phyloP scores from a whole-genome alignment of 352 stramenopile species.

The Globisporangium splendens region DNA sequence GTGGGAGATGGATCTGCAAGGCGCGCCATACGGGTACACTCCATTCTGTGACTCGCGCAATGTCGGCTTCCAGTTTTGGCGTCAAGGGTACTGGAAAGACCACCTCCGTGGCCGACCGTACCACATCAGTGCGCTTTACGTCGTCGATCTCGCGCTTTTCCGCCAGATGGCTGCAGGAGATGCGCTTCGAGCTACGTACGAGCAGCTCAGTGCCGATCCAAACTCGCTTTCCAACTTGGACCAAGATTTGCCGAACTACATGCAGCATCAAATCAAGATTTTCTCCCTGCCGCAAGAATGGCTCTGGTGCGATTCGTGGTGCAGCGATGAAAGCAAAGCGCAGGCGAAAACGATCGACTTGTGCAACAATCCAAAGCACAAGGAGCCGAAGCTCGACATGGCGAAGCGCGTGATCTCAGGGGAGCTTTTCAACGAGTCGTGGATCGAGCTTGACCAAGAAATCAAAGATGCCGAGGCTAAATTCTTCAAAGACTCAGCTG shows the following conservation, averaged over 20 bases:
- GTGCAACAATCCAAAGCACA: slow-evolving; percentile 99
- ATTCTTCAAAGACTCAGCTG: slow-evolving; percentile 5
- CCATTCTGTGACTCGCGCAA: slow-evolving; percentile 98
- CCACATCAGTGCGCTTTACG: slow-evolving; percentile 99
- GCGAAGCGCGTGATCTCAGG: slow-evolving; percentile 98
- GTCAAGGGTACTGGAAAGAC: slow-evolving; percentile 97
- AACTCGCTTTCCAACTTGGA: slow-evolving; percentile 99
- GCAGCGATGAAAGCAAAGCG: slow-evolving; percentile 96
- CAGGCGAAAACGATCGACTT: slow-evolving; percentile 99
- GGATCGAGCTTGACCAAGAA: slow-evolving; percentile 97
- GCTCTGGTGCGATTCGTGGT: slow-evolving; percentile 99
- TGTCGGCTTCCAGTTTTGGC: slow-evolving; percentile 98
- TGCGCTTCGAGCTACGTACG: slow-evolving; percentile 95
- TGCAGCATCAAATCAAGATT: slow-evolving; percentile 94
- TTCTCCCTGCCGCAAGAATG: slow-evolving; percentile 97
- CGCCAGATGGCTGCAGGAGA: slow-evolving; percentile 93
- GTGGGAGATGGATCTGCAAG: slow-evolving; percentile 98
- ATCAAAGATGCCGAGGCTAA: slow-evolving; percentile 79
- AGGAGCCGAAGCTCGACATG: slow-evolving; percentile 99
- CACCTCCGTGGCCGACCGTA: slow-evolving; percentile 97
- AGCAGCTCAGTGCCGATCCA: slow-evolving; percentile 95
- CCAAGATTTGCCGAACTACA: slow-evolving; percentile 99
- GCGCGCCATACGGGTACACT: slow-evolving; percentile 96
- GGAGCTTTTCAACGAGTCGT: slow-evolving; percentile 96
- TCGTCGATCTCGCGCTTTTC: slow-evolving; percentile 98